phyloP scores from a whole-genome alignment of 352 stramenopile genomes.

The Phytophthora fragariae region DNA sequence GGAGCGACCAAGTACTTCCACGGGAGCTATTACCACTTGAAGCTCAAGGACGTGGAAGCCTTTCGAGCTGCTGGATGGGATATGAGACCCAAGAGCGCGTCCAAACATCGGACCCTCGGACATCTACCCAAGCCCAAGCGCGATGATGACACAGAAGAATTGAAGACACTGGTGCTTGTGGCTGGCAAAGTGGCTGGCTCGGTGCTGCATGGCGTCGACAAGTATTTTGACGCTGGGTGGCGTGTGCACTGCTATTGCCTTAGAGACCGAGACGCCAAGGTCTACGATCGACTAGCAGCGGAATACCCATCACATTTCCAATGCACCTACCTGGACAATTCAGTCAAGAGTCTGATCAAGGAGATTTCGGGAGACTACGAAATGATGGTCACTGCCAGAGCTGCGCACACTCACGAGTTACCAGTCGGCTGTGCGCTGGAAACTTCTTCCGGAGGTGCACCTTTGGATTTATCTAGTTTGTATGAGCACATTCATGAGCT shows the following conservation, averaged over 20 bases:
- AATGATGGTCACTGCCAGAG: conserved; percentile 15
- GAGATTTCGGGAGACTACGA: conserved; percentile 19
- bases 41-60: conserved; percentile 24
- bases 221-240: conserved; percentile 32
- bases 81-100: conserved; percentile 31
- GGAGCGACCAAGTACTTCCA: conserved; percentile 15
- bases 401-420: not conserved
- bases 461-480: conserved; percentile 13
- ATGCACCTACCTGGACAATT: conserved; percentile 28
- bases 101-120: conserved; percentile 28
- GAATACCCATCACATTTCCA: conserved; percentile 20
- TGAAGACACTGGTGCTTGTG: conserved; percentile 29
- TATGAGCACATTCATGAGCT: conserved; percentile 30
- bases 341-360: conserved; percentile 22
- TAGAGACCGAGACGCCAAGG: conserved; percentile 18
- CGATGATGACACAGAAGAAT: not conserved
- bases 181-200: conserved; percentile 21
- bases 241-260: conserved; percentile 34
- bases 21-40: conserved; percentile 27
- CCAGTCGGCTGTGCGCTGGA: not conserved
- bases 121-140: conserved; percentile 31
- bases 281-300: conserved; percentile 14
- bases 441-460: not conserved
- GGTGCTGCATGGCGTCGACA: conserved; percentile 25
- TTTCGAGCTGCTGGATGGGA: conserved; percentile 30